Base-by-base conservation (phyloP, 805 yeast genomes). In the Kodamaea fukazawae region DNA sequence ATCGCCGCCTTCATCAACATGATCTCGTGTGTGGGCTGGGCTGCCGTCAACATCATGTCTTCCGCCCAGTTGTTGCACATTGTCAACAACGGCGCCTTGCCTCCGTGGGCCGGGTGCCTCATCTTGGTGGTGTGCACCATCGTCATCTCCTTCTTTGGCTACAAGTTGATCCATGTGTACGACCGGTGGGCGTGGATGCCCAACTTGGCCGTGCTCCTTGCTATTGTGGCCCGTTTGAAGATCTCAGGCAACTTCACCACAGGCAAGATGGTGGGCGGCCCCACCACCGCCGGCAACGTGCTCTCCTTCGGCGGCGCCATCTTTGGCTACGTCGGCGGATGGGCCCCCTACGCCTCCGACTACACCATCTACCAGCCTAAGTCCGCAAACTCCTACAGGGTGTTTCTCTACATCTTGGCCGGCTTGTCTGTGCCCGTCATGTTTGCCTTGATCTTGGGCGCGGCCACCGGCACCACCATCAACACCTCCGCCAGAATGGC, bases 321-420 rank as follows among this genome's bases (percentile, higher is more conserved):
- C 47, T 89, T 78, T 54, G 96, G 96, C 47, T 89, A 83, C 56
- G 95, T 96, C 35, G 78, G 95, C 38, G 96, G 96, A 48, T 89
- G 97, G 97, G 78, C 95, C 40, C 82, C 96, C 12, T 87, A 82
- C 52, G 93, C 96, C 18, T 79, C 95, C 38, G 97, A 89, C 65
- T 90, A 89, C 67, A 86, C 96, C 36, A 88, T 83, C 30, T 90
- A 87, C 69, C 86, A 85, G 76, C 86, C 84, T 49, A 69, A 75
- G 52, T 72, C 76, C 54, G 78, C 82, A 46, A 76, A 74, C 60
- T 67, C 78, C 32, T 47, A 48, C 55, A 81, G 70, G 57, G 70
- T 86, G 41, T 87, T 87, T 68, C 58, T 75, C 40, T 74, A 79
- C 47, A 78, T 89, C 40, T 60, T 76, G 43, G 47, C 63, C 32